Evolutionary conservation across 441 rosid genomes (phyloP), one percentile per base, ranked within the genome.

Genomic region (Erodium trifolium): DNA sequence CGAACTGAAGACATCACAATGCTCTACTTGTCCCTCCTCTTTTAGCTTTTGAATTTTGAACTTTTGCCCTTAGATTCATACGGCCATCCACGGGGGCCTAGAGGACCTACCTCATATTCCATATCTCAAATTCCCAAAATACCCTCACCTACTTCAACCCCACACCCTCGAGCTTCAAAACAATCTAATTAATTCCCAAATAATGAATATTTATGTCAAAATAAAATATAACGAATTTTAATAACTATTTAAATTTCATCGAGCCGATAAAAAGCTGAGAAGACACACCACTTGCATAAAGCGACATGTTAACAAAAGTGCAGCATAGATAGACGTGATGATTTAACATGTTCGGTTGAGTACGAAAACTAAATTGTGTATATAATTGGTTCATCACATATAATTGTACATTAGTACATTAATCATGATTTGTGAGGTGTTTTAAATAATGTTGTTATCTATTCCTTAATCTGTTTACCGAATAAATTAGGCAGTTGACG

Each of bases 401-500:
- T 49, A n/a, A 49, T 13, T 0, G 2, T 12, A 4, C 13, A n/a
- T 12, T 43, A 43, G 49, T 43, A 43, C 12, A 43, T 43, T 2
- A 43, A 9, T 43, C 12, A 43, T 1, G 49, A 43, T 34, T 5
- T 0, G 4, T 3, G 37, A 34, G 37, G 12, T 43, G 49, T 9
- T 12, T 49, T 23, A 49, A n/a, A 49, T 11, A 49, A 49, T 4
- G 57, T 49, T 49, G 4, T 12, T 13, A 12, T 49, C 57, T 49
- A 49, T 12, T 12, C 57, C 14, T 49, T 49, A n/a, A n/a, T 3
- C 17, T 12, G 27, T 5, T 49, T 49, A 49, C 57, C 57, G 13
- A 49, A 49, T 49, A 49, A 49, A 49, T 49, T 49, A 49, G 57
- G 57, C 57, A 49, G 57, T 49, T 49, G 57, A 49, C 57, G 17